These are phyloP conservation scores for Rostrohypoxylon terebratum DNA, from an alignment of 495 filamentous ascomycete species.

Conservation along the genomic window DNA sequence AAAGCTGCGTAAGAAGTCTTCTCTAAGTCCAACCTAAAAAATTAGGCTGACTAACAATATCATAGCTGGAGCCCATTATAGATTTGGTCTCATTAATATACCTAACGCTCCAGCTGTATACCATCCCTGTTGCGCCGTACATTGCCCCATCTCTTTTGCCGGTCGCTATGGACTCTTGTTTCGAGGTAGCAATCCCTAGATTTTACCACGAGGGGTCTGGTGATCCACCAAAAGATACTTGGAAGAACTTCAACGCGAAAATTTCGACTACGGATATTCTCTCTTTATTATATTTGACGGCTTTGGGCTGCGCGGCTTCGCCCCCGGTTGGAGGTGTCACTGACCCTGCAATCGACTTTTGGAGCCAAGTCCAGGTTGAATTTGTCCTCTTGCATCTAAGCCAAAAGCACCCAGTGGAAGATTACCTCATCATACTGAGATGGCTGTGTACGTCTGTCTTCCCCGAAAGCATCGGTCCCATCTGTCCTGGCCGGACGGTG, in stretches of 20 bases:
- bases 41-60: conserved; percentile 16
- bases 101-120: conserved; percentile 56
- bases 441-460: conserved; percentile 58
- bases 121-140: conserved; percentile 54
- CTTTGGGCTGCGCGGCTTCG: conserved; percentile 53
- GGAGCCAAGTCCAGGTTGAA: conserved; percentile 60
- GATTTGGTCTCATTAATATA: conserved; percentile 55
- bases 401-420: conserved; percentile 58
- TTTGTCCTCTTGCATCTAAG: conserved; percentile 59
- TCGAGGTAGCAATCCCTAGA: conserved; percentile 50
- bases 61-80: conserved; percentile 57
- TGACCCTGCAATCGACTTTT: conserved; percentile 54
- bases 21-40: background rate
- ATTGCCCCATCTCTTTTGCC: conserved; percentile 57
- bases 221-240: conserved; percentile 42
- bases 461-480: conserved; percentile 58
- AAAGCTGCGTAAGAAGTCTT: conserved; percentile 44
- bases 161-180: conserved; percentile 53
- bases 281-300: conserved; percentile 54
- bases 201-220: conserved; percentile 44
- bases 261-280: conserved; percentile 57
- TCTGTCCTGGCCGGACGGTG: conserved; percentile 50
- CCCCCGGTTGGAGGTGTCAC: conserved; percentile 33
- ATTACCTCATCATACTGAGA: conserved; percentile 55
- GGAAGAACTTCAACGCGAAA: conserved; percentile 40